Base-by-base conservation (phyloP, 2,329 filamentous ascomycete species). In the Trichoderma sp. region DNA sequence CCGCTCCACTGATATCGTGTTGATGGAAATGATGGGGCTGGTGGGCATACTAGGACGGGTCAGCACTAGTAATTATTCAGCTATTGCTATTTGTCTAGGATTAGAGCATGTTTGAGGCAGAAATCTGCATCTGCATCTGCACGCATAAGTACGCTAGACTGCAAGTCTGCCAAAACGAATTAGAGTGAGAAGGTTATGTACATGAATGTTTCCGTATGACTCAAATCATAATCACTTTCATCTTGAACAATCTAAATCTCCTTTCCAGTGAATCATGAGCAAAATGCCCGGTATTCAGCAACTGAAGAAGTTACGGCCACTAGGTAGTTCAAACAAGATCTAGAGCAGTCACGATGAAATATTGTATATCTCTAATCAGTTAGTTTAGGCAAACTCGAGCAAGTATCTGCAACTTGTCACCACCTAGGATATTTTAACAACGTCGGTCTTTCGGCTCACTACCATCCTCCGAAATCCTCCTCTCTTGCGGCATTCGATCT, bases 361-460 rank as follows among this genome's bases (percentile, higher is more conserved):
- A 33, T 35, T 1, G 16, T 12, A 38, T 12, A 9, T n/a, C 16
- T 65, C 63, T 65, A 35, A 68, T n/a, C 6, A 24, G 4, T 33
- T 56, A 5, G 2, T 16, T 60, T 38, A 86, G 85, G 86, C 60
- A 81, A 81, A 27, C 78, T 87, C 56, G 86, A 88, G 79, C 83
- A 85, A 63, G 85, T 83, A 78, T 87, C 85, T 6, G 86, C 85
- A 2, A 78, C 83, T 9, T 83, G 85, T 45, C 85, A 88, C 71
- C 80, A 85, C 66, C 77, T 86, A 3, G 81, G 81, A 0, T 85
- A 86, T 68, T 88, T 87, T 79, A 82, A 82, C 68, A 88, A 86
- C 77, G 84, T 86, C 31, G 84, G 81, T 8, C 79, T 87, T 29
- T 81, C 84, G 27, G 85, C 83, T 65, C 82, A 80, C 16, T 86